phyloP scores from a whole-genome alignment of 495 filamentous ascomycete genomes.

The Aspergillus nanangensis region DNA sequence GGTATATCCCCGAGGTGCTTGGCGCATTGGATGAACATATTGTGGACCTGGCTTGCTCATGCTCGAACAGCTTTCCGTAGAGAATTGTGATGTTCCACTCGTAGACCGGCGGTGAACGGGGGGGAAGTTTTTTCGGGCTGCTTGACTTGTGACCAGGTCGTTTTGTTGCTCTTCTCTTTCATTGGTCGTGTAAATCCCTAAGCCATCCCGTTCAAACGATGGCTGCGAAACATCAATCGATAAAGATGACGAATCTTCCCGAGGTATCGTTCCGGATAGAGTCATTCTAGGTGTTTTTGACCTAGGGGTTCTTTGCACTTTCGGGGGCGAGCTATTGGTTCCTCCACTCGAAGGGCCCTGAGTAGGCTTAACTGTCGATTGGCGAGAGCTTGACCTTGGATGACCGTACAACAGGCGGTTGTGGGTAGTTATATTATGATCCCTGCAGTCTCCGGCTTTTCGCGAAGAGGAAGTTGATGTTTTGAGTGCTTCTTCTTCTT shows the following conservation, averaged over 20 bases:
- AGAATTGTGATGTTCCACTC: slow-evolving; percentile 54
- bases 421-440: too few relatives aligned
- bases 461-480: too few relatives aligned
- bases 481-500: too few relatives aligned
- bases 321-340: slow-evolving; percentile 10
- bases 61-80: slow-evolving; percentile 42
- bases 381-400: too few relatives aligned
- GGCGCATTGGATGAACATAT: slow-evolving; percentile 58
- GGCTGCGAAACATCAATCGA: slow-evolving; percentile 53
- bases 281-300: slow-evolving; percentile 51
- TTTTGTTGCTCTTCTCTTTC: slow-evolving; percentile 33
- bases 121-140: slow-evolving; percentile 27
- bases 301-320: slow-evolving; percentile 22
- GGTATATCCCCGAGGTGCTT: slow-evolving; percentile 52
- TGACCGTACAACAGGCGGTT: too few relatives aligned
- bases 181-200: slow-evolving; percentile 50
- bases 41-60: slow-evolving; percentile 45
- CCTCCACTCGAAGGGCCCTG: slow-evolving; percentile 12
- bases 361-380: too few relatives aligned
- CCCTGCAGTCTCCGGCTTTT: too few relatives aligned
- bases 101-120: slow-evolving; percentile 49
- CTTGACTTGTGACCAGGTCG: slow-evolving; percentile 20
- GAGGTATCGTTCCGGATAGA: slow-evolving; percentile 50
- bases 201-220: slow-evolving; percentile 50
- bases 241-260: slow-evolving; percentile 38